phyloP scores from a whole-genome alignment of 2,329 filamentous ascomycete species.

The Fusarium sp. region DNA sequence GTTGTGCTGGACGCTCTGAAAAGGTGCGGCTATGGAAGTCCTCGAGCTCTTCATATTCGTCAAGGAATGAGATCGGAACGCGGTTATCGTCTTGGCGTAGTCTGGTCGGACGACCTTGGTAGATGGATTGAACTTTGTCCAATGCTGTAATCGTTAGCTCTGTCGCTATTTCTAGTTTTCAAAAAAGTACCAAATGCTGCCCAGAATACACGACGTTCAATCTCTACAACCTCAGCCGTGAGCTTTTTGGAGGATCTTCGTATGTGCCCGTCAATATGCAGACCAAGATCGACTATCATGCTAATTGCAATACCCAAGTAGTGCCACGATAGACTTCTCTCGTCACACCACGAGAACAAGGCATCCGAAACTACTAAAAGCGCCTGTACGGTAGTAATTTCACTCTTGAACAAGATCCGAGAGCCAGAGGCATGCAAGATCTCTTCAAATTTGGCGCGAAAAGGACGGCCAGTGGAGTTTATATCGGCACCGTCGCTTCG shows the following conservation, averaged over 20 bases:
- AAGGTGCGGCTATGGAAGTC: constrained; percentile 57
- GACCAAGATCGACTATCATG: constrained; percentile 24
- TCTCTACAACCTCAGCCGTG: constrained; percentile 57
- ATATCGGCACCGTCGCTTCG: background rate
- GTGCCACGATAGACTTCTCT: constrained; percentile 23
- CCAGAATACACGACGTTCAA: constrained; percentile 54
- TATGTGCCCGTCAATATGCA: background rate
- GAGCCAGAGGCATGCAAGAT: background rate
- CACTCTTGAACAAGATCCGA: constrained; percentile 2
- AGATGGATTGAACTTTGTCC: constrained; percentile 64
- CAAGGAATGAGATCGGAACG: constrained; percentile 58
- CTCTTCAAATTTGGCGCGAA: constrained; percentile 15
- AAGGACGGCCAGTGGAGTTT: constrained; percentile 5
- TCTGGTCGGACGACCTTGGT: constrained; percentile 61
- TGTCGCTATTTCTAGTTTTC: rapidly evolving
- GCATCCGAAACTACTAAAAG: background rate
- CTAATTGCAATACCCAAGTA: constrained; percentile 24
- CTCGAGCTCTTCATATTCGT: constrained; percentile 63
- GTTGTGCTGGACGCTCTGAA: constrained; percentile 41
- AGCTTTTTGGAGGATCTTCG: constrained; percentile 27
- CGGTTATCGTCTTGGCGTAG: constrained; percentile 56
- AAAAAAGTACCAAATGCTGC: constrained; percentile 26
- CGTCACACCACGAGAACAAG: constrained; percentile 12
- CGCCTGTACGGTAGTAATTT: constrained; percentile 17
- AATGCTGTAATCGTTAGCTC: constrained; percentile 31